A percentile compares a stretch with the other conserved stretches of the same genome.
These are phyloP conservation scores for Cylindrotheca closterium DNA, from an alignment of 108 stramenopile genomes.

Conservation along the genomic window DNA sequence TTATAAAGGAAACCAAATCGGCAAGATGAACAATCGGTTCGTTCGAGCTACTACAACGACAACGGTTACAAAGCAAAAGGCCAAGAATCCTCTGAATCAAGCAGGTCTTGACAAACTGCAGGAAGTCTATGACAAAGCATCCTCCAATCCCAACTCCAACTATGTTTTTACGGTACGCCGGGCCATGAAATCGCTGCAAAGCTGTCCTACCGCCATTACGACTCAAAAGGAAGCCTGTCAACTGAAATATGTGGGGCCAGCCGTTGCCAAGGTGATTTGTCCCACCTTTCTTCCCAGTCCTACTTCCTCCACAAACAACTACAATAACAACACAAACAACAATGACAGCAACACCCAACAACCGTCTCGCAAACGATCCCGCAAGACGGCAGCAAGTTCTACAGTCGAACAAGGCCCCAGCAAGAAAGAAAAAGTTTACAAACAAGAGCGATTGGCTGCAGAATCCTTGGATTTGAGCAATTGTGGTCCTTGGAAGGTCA, in stretches of 20 bases:
- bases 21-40: no score
- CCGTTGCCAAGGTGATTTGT: slow-evolving; percentile 33
- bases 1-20: no score
- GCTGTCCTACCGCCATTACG: slow-evolving; percentile 24
- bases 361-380: background rate
- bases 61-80: slow-evolving; percentile 17
- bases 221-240: slow-evolving; percentile 38
- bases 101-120: slow-evolving; percentile 29
- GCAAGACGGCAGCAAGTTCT: background rate
- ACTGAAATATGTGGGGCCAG: slow-evolving; percentile 44
- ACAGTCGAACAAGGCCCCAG: background rate
- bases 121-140: slow-evolving; percentile 9
- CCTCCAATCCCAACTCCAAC: slow-evolving; percentile 3
- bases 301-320: background rate
- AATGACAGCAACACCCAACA: background rate
- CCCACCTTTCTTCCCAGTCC: slow-evolving; percentile 1
- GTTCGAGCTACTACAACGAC: no score
- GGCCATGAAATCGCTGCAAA: slow-evolving; percentile 32
- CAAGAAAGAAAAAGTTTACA: slow-evolving; percentile 42
- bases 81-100: slow-evolving; percentile 47
- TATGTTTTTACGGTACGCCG: slow-evolving; percentile 25
- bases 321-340: background rate
- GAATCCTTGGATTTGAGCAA: slow-evolving; percentile 14
- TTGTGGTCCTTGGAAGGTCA: slow-evolving; percentile 47
- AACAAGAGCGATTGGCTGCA: slow-evolving; percentile 21